A percentile compares a stretch with the other conserved stretches of the same genome.
phyloP scores from a whole-genome alignment of 768 basidiomycete species.

The Boletus eberwhitei region DNA sequence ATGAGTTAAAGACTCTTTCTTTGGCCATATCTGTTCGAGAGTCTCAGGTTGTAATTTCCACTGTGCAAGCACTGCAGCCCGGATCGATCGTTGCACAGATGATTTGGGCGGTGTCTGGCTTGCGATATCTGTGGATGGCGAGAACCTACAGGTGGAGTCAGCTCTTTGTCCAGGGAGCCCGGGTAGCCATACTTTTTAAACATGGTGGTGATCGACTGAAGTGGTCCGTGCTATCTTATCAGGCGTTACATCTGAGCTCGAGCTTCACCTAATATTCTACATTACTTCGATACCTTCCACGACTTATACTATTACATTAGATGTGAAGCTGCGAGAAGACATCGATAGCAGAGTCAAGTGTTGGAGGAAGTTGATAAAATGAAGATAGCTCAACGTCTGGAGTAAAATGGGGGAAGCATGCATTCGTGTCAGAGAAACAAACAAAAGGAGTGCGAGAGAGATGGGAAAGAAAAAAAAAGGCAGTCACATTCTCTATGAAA shows the following conservation, averaged over 20 bases:
- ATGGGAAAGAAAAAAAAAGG: slow-evolving; percentile 21
- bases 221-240: slow-evolving; percentile 12
- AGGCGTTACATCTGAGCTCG: not conserved
- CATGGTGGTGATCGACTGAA: slow-evolving; percentile 42
- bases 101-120: slow-evolving; percentile 91
- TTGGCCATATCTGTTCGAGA: slow-evolving; percentile 93
- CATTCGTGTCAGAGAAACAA: slow-evolving; percentile 33
- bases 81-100: slow-evolving; percentile 88
- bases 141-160: slow-evolving; percentile 48
- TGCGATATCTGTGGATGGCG: slow-evolving; percentile 74
- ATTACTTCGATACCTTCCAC: slow-evolving; percentile 30
- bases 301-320: slow-evolving; percentile 37
- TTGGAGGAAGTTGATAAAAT: slow-evolving; percentile 17
- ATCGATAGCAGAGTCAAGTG: slow-evolving; percentile 32
- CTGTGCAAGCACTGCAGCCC: slow-evolving; percentile 74
- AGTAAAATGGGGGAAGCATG: slow-evolving; percentile 20
- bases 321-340: slow-evolving; percentile 30
- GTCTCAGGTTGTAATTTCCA: slow-evolving; percentile 79
- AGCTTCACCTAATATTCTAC: slow-evolving; percentile 23
- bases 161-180: not conserved
- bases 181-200: slow-evolving; percentile 63
- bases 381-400: slow-evolving; percentile 29
- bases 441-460: slow-evolving; percentile 12
- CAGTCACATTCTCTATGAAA: slow-evolving; percentile 29
- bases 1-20: slow-evolving; percentile 92